phyloP scores from a whole-genome alignment of 2,329 filamentous ascomycete species.

The Cladosporium sp. region DNA sequence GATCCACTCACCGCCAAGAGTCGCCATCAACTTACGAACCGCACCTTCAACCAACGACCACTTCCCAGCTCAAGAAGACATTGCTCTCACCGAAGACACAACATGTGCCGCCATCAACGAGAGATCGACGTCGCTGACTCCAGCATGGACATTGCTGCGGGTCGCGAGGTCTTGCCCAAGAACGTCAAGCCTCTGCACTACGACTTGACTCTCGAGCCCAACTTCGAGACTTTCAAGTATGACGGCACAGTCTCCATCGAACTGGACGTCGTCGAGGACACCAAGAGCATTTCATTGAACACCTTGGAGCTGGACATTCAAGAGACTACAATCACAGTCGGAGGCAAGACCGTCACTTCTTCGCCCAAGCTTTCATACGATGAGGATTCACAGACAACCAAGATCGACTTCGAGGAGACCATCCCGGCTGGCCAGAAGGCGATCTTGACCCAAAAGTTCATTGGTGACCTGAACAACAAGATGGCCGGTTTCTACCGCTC shows the following conservation, averaged over 20 bases:
- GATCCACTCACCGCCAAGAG: constrained; percentile 11
- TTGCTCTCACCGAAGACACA: constrained; percentile 70
- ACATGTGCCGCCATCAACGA: constrained; percentile 67
- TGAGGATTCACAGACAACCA: constrained; percentile 77
- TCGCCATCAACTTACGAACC: constrained; percentile 4
- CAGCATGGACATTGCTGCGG: constrained; percentile 61
- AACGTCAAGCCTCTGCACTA: constrained; percentile 94
- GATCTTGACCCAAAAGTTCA: constrained; percentile 74
- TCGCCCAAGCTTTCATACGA: constrained; percentile 70
- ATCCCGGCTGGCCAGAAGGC: constrained; percentile 75
- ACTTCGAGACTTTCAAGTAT: constrained; percentile 85
- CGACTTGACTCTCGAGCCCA: constrained; percentile 84
- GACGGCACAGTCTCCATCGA: constrained; percentile 83
- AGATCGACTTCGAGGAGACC: constrained; percentile 72
- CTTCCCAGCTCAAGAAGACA: constrained; percentile 45
- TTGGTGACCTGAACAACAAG: constrained; percentile 81
- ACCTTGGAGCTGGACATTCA: constrained; percentile 83
- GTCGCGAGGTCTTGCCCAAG: constrained; percentile 81
- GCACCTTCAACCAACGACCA: constrained; percentile 5
- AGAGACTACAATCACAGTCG: constrained; percentile 65
- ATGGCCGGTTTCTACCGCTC: constrained; percentile 98
- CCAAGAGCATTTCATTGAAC: constrained; percentile 82
- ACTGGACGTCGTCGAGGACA: constrained; percentile 82
- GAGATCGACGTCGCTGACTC: constrained; percentile 57
- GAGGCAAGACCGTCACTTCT: constrained; percentile 59